Evolutionary conservation across 2,329 filamentous ascomycete genomes (phyloP).

Genomic region (Penicillium concentricum): DNA sequence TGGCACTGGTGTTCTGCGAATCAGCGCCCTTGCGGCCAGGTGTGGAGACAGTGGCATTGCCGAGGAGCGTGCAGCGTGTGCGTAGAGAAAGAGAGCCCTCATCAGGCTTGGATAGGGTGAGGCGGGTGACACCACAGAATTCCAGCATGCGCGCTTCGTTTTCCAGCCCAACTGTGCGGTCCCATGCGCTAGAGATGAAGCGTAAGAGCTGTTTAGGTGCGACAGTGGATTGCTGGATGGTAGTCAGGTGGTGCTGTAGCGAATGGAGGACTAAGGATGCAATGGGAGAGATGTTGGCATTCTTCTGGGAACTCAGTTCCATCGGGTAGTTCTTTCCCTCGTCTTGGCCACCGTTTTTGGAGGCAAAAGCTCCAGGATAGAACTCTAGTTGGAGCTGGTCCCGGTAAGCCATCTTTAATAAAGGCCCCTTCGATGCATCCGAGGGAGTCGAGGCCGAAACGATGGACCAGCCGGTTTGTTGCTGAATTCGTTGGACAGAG

Average conservation of each 20-base stretch:
- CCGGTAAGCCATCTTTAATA: constrained; percentile 44
- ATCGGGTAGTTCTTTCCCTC: constrained; percentile 30
- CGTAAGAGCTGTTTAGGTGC: constrained; percentile 40
- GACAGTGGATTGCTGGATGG: constrained; percentile 36
- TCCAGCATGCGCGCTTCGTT: constrained; percentile 47
- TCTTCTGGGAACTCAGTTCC: constrained; percentile 33
- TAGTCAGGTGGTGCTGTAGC: constrained; percentile 38
- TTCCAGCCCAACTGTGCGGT: constrained; percentile 39
- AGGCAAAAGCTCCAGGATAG: constrained; percentile 38
- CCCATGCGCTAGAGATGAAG: constrained; percentile 46
- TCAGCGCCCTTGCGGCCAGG: constrained; percentile 9
- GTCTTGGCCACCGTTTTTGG: constrained; percentile 23
- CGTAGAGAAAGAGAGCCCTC: constrained; percentile 29
- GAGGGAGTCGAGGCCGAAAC: constrained; percentile 34
- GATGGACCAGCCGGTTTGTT: constrained; percentile 47
- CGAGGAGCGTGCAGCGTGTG: constrained; percentile 42
- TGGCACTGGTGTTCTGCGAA: constrained; percentile 15
- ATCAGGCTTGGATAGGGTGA: constrained; percentile 30
- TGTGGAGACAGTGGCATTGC: constrained; percentile 17
- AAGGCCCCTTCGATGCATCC: constrained; percentile 29
- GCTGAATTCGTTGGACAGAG: constrained; percentile 42
- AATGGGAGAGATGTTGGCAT: constrained; percentile 34
- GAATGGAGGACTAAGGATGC: constrained; percentile 44
- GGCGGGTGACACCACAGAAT: constrained; percentile 46
- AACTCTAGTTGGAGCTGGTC: constrained; percentile 45